A percentile compares a stretch with the other conserved stretches of the same genome.
Evolutionary conservation across 441 rosid genomes (phyloP).

Genomic region (Croton setiger): DNA sequence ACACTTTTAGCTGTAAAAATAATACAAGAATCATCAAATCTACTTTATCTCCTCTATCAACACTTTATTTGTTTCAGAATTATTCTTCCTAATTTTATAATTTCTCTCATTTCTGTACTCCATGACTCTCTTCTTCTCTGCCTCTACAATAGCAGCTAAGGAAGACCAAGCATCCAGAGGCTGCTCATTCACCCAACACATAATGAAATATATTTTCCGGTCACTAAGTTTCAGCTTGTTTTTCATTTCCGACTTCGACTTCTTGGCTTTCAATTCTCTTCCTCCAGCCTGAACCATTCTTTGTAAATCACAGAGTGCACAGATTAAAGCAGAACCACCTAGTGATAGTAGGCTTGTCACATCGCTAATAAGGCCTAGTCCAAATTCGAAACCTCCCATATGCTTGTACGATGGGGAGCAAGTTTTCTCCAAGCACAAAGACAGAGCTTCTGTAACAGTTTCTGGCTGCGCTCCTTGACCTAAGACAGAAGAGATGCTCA

Average conservation of each 20-base stretch:
- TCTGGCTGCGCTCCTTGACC: conserved; percentile 64
- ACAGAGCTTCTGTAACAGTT: conserved; percentile 54
- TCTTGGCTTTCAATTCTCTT: conserved; percentile 42
- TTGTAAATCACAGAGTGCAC: conserved; percentile 68
- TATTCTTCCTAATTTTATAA: conserved; percentile 24
- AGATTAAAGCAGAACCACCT: conserved; percentile 51
- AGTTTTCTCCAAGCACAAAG: conserved; percentile 66
- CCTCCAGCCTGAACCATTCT: conserved; percentile 57
- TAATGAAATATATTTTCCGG: conserved; percentile 68
- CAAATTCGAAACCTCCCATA: conserved; percentile 68
- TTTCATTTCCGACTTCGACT: conserved; percentile 42
- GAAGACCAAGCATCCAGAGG: conserved; percentile 56
- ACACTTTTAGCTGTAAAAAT: background rate
- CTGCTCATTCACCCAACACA: conserved; percentile 94
- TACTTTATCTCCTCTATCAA: conserved; percentile 39
- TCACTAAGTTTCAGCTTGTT: conserved; percentile 66
- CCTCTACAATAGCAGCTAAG: conserved; percentile 46
- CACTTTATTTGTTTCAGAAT: conserved; percentile 23
- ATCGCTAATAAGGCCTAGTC: conserved; percentile 57
- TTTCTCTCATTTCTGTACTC: conserved; percentile 29
- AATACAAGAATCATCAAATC: background rate
- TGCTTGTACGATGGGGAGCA: conserved; percentile 70
- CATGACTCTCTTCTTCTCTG: conserved; percentile 44
- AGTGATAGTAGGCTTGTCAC: conserved; percentile 49
- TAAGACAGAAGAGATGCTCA: conserved; percentile 61